Evolutionary conservation across 2,329 filamentous ascomycete species (phyloP), one percentile per base, ranked within the genome.

Genomic region (Alternaria consortialis): DNA sequence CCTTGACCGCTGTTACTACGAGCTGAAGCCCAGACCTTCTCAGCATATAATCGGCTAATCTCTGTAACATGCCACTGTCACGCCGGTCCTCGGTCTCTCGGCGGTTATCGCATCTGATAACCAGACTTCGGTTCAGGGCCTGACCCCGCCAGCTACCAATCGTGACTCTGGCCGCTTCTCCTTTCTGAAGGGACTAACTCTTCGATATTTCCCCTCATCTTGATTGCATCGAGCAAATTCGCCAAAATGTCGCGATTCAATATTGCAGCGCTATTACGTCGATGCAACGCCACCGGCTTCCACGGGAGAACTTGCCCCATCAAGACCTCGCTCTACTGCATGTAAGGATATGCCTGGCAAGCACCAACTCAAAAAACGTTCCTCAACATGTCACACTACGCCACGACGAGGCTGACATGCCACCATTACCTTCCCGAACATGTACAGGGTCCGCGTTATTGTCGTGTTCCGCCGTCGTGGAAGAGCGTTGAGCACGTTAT

Each of bases 61-160:
- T 58, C 53, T 31, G 36, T 52, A 32, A 46, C 29, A 32, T 52
- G 27, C 61, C 46, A 34, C 37, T 40, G 50, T 58, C 20, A 36
- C 54, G 36, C 36, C 58, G 54, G 51, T 40, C 32, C 32, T 37
- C 53, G 57, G 52, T 23, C 25, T 27, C 52, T 60, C 46, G 53
- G 58, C 55, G 34, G 27, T 20, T 23, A 43, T 48, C 36, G 51
- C 62, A 64, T 64, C 62, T 64, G 62, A 64, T 64, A 64, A 64
- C 50, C 46, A 42, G 31, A 52, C 29, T 27, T 23, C 29, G 32
- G 23, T 20, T 36, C 34, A 39, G 44, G 23, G 27, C 44, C 54
- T 40, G 23, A 27, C 44, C 54, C 46, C 53, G 29, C 40, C 40
- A 25, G 53, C n/a, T 39, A 48, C 15, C 12, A 47, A 31, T 29